Evolutionary conservation across 2,329 filamentous ascomycete genomes (phyloP), one percentile per base, ranked within the genome.

Genomic region (Ophiostoma pallidulum): DNA sequence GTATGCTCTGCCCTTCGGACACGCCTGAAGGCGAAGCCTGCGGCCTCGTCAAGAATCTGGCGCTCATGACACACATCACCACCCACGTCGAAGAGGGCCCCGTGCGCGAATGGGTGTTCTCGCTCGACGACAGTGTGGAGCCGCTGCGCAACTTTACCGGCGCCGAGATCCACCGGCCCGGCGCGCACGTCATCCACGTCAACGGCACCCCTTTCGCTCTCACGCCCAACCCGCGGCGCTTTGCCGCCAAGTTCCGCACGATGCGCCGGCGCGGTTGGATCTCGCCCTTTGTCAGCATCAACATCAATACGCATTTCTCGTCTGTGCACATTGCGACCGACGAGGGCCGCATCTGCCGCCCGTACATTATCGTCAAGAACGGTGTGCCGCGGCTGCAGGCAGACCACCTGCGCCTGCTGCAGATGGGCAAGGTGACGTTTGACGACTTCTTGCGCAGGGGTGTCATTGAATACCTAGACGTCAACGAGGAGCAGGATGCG

Each of bases 1-100:
- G 92, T 57, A 96, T 98, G 90, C 73, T 98, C 47, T 98, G 92
- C 62, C 86, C 90, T 0, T 94, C 92, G 10, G 92, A 98, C 72
- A 98, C 92, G 0, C 92, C 92, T 7, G 92, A 98, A 82, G 92
- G 92, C 67, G 92, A 98, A 70, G 90, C 92, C 10, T 98, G 92
- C 68, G 92, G 92, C 74, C 69, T 98, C 49, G 90, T 98, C 57
- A 98, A 98, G 73, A 98, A 98, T 61, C 67, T 98, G 70, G 92
- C 92, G 8, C 73, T 98, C 49, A 98, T 98, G 92, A 98, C 94
- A 44, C 94, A 98, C 61, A 97, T 98, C 57, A 98, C 92, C 1
- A 98, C 92, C 2, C 88, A 95, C 54, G 88, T 94, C 48, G 89
- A 96, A 48, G 92, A 97, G 62, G 87, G 81, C 16, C 90, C 92